Percentiles rank a stretch among this genome's conserved stretches.
phyloP scores from a whole-genome alignment of 2,329 filamentous ascomycete species.

The Fusarium sp. region DNA sequence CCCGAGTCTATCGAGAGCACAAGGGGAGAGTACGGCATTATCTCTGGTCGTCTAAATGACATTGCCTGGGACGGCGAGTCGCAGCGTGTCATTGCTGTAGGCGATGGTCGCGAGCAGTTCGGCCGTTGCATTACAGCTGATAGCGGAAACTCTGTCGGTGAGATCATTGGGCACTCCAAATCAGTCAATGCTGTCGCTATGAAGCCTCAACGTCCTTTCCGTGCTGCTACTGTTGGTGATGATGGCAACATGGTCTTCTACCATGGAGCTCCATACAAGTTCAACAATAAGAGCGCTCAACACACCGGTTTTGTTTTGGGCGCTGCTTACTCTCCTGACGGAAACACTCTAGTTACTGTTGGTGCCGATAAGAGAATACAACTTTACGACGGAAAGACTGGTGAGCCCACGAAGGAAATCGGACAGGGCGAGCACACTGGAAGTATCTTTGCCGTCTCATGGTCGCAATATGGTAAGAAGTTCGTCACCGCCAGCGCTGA shows the following conservation, averaged over 20 bases:
- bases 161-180: slow-evolving; percentile 91
- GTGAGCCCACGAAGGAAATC: slow-evolving; percentile 81
- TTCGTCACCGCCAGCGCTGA: slow-evolving; percentile 94
- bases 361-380: slow-evolving; percentile 94
- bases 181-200: slow-evolving; percentile 92
- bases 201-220: slow-evolving; percentile 87
- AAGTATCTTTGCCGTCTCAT: slow-evolving; percentile 92
- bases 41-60: slow-evolving; percentile 94
- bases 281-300: slow-evolving; percentile 83
- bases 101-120: slow-evolving; percentile 92
- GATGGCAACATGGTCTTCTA: slow-evolving; percentile 92
- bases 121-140: slow-evolving; percentile 95
- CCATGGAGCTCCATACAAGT: slow-evolving; percentile 95
- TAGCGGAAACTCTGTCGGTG: slow-evolving; percentile 94
- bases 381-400: slow-evolving; percentile 96
- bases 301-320: slow-evolving; percentile 93
- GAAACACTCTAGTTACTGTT: slow-evolving; percentile 83
- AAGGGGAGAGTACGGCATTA: slow-evolving; percentile 94
- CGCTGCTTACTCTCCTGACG: slow-evolving; percentile 90
- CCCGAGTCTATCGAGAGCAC: slow-evolving; percentile 85
- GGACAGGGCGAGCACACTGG: slow-evolving; percentile 89
- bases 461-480: slow-evolving; percentile 86
- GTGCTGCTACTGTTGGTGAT: slow-evolving; percentile 91
- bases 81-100: slow-evolving; percentile 95
- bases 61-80: slow-evolving; percentile 98